A percentile compares a stretch with the other conserved stretches of the same genome.
Conservation (phyloP, 768 basidiomycete genomes). For the Suillus subaureus region DNA sequence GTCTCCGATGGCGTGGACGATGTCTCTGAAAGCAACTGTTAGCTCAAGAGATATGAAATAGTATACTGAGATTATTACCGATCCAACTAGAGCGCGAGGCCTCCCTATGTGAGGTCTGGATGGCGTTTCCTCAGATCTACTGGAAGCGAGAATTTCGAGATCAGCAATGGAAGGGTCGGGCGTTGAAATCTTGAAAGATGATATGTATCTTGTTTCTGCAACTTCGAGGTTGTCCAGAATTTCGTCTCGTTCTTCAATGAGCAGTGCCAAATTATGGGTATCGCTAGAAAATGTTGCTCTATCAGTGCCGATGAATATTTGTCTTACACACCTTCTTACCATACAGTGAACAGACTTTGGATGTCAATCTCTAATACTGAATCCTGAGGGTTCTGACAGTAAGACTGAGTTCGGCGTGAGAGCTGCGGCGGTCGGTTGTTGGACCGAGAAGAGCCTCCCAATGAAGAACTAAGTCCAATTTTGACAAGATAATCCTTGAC, state of each 20-base stretch:
- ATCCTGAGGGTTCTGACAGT: conserved; percentile 37
- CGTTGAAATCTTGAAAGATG: conserved; percentile 71
- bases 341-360: conserved; percentile 72
- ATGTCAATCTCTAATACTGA: conserved; percentile 62
- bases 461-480: conserved; percentile 62
- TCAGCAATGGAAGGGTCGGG: conserved; percentile 74
- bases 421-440: conserved; percentile 23
- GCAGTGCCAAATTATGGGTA: conserved; percentile 62
- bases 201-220: conserved; percentile 77
- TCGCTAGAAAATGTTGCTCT: conserved; percentile 46
- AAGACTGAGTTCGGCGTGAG: conserved; percentile 34
- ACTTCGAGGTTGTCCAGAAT: conserved; percentile 81
- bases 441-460: conserved; percentile 41
- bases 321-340: conserved; percentile 43
- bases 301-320: background rate
- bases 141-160: conserved; percentile 40
- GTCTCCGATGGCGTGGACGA: conserved; percentile 45
- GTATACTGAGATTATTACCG: conserved; percentile 20
- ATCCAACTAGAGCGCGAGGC: conserved; percentile 53
- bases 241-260: conserved; percentile 76
- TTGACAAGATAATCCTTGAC: conserved; percentile 71
- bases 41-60: background rate
- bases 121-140: conserved; percentile 40
- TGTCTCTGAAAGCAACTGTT: conserved; percentile 16
- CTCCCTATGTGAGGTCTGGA: conserved; percentile 66